phyloP scores from a whole-genome alignment of 2,329 filamentous ascomycete species.

The Neofusicoccum kwambonambiense region DNA sequence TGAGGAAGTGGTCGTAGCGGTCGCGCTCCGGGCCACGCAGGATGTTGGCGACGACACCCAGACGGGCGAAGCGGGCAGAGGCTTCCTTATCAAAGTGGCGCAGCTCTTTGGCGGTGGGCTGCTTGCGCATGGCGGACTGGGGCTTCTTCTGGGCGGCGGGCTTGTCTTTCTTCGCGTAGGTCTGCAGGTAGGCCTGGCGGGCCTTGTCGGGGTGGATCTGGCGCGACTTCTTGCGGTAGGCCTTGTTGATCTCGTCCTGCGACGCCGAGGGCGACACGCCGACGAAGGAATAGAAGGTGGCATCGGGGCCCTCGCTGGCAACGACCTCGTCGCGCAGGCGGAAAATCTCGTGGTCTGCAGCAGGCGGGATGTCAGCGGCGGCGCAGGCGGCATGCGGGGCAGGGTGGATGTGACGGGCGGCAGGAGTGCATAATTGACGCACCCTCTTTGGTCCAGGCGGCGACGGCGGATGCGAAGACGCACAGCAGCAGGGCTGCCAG shows the following conservation, averaged over 20 bases:
- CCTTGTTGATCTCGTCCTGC: constrained; percentile 88
- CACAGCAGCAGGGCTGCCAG: constrained; percentile 67
- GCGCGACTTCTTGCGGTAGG: constrained; percentile 84
- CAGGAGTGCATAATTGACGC: constrained; percentile 27
- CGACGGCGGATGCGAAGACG: constrained; percentile 64
- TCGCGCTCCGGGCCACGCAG: constrained; percentile 77
- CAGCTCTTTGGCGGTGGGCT: constrained; percentile 72
- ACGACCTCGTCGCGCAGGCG: constrained; percentile 85
- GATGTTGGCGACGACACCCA: constrained; percentile 82
- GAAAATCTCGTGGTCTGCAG: constrained; percentile 93
- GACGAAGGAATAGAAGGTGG: constrained; percentile 93
- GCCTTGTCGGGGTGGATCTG: constrained; percentile 94
- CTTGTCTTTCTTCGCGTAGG: constrained; percentile 55
- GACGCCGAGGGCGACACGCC: constrained; percentile 71
- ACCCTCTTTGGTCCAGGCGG: constrained; percentile 88
- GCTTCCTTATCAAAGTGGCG: constrained; percentile 77
- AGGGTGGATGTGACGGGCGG: not conserved
- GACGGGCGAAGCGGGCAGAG: constrained; percentile 76
- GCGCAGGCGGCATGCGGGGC: not conserved
- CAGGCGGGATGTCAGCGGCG: not conserved
- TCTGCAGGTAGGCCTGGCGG: constrained; percentile 74
- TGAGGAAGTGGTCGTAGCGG: constrained; percentile 91
- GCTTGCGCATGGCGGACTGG: constrained; percentile 66
- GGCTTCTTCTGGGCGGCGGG: constrained; percentile 49
- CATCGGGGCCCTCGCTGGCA: constrained; percentile 69